Conservation (phyloP, 1,284 basidiomycete genomes). For the Irpex sp. region DNA sequence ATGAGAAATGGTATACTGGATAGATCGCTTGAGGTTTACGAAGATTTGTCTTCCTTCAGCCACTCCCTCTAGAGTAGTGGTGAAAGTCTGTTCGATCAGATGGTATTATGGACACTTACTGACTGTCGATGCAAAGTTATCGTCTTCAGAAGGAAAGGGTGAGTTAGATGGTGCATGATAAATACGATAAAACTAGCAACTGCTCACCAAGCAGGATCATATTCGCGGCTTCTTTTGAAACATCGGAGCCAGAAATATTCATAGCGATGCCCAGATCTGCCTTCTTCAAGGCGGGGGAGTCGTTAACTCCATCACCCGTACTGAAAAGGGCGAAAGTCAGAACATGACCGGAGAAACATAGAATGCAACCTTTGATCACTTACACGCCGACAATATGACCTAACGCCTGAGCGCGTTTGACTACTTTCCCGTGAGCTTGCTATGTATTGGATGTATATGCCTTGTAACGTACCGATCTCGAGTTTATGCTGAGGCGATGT, state of each 20-base stretch:
- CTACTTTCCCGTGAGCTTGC: constrained; percentile 28
- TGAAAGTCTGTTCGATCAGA: neutral
- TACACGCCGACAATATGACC: constrained; percentile 71
- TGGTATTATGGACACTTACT: constrained; percentile 40
- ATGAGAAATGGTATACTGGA: constrained; percentile 65
- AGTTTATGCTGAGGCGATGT: constrained; percentile 72
- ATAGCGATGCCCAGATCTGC: constrained; percentile 74
- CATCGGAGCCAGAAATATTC: constrained; percentile 71
- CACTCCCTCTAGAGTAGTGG: constrained; percentile 49
- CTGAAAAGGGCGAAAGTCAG: constrained; percentile 14
- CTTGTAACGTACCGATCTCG: constrained; percentile 47
- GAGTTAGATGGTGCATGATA: constrained; percentile 2
- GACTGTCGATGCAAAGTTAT: constrained; percentile 69
- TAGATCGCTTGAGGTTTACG: constrained; percentile 65
- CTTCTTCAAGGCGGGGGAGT: constrained; percentile 68
- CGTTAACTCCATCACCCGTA: constrained; percentile 68
- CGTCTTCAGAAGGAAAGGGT: constrained; percentile 36
- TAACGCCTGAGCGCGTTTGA: constrained; percentile 65
- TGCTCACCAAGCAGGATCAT: constrained; percentile 62
- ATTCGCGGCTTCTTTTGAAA: constrained; percentile 71
- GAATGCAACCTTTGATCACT: constrained; percentile 21
- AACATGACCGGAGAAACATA: constrained; percentile 1
- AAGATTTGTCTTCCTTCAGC: constrained; percentile 68
- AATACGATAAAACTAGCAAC: too few relatives aligned
- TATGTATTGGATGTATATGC: neutral